Evolutionary conservation across 768 basidiomycete species (phyloP).

Genomic region (Rhodotorula diobovata): DNA sequence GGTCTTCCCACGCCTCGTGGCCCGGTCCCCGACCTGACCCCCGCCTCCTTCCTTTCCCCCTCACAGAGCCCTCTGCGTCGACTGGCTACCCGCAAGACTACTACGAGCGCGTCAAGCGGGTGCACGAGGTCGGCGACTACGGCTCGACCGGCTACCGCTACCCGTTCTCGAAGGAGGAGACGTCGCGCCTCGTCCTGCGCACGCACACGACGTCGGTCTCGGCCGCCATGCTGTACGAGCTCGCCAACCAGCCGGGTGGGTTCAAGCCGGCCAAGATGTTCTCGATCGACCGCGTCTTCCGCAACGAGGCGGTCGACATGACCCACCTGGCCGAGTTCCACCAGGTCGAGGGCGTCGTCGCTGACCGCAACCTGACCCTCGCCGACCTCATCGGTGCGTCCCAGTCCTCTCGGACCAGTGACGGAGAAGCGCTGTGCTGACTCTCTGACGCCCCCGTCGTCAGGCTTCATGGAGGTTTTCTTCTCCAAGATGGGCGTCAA

Average conservation of each 20-base stretch:
- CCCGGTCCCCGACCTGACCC: not conserved
- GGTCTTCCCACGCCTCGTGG: conserved; percentile 2
- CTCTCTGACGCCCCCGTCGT: not conserved
- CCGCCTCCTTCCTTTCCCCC: not conserved
- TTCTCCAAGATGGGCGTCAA: conserved; percentile 96
- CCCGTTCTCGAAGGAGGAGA: conserved; percentile 90
- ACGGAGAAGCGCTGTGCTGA: not conserved
- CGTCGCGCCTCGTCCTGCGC: conserved; percentile 81
- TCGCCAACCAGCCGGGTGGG: conserved; percentile 66
- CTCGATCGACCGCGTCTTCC: conserved; percentile 96
- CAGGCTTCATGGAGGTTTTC: conserved; percentile 98
- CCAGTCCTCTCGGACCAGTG: not conserved
- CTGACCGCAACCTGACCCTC: conserved; percentile 83
- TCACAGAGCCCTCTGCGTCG: conserved; percentile 72
- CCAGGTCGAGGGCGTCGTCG: conserved; percentile 99
- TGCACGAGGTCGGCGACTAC: conserved; percentile 75
- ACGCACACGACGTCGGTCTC: conserved; percentile 97
- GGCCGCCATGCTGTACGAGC: conserved; percentile 85
- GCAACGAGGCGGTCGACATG: conserved; percentile 97
- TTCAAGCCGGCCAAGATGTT: conserved; percentile 57
- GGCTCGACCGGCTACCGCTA: conserved; percentile 95
- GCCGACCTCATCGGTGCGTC: conserved; percentile 85
- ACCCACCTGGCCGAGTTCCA: conserved; percentile 99
- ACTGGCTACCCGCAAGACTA: conserved; percentile 73
- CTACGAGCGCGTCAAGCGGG: conserved; percentile 73